These are phyloP conservation scores for Lasiodiplodia sp. DNA, from an alignment of 2,329 filamentous ascomycete genomes.

Conservation along the genomic window DNA sequence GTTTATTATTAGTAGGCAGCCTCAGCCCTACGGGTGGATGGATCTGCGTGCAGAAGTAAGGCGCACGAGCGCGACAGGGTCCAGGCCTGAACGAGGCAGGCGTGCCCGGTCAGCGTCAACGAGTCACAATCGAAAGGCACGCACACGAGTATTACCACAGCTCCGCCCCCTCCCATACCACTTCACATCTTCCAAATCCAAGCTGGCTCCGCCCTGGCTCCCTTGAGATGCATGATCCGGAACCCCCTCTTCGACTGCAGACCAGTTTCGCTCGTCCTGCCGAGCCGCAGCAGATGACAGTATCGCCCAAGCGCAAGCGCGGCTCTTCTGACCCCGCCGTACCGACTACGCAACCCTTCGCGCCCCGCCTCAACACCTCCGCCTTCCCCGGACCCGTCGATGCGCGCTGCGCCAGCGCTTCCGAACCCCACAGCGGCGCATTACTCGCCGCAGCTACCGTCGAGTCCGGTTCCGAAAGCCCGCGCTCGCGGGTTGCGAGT, in stretches of 20 bases:
- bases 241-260: slow-evolving; percentile 17
- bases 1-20: slow-evolving; percentile 10
- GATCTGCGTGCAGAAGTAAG: slow-evolving; percentile 27
- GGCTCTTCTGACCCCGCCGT: slow-evolving; percentile 29
- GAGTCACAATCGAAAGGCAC: slow-evolving; percentile 5
- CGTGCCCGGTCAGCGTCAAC: slow-evolving; percentile 20
- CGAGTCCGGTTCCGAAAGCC: slow-evolving; percentile 26
- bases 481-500: slow-evolving; percentile 22
- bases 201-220: neutral
- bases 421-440: slow-evolving; percentile 19
- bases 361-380: slow-evolving; percentile 30
- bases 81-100: slow-evolving; percentile 20
- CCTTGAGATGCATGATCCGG: slow-evolving; percentile 8
- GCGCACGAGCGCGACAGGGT: slow-evolving; percentile 24
- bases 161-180: slow-evolving; percentile 11
- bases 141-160: slow-evolving; percentile 9
- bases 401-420: slow-evolving; percentile 12
- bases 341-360: slow-evolving; percentile 26
- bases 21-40: slow-evolving; percentile 25
- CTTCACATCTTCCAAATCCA: slow-evolving; percentile 1
- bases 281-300: slow-evolving; percentile 17
- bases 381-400: slow-evolving; percentile 27
- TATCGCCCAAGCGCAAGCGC: slow-evolving; percentile 31
- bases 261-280: neutral
- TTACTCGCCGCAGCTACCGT: neutral